Evolutionary conservation across 1,139 yeast genomes (phyloP), one percentile per base, ranked within the genome.

Genomic region (Candida sp.): DNA sequence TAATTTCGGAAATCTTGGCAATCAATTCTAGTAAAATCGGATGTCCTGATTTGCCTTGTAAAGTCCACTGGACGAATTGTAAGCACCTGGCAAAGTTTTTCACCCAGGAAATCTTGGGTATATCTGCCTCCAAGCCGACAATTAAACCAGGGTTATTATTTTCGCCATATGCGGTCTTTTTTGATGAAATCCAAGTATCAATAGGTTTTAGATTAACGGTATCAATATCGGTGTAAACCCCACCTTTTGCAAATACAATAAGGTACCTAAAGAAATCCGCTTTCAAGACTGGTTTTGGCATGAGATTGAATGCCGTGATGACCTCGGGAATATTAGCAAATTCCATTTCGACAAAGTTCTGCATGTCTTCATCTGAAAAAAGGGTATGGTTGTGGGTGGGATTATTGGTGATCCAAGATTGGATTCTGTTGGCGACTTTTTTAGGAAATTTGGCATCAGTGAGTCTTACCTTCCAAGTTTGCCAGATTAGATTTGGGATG

Each of bases 191-290:
- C 81, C 81, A 76, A 30, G 53, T 53, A 39, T 64, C 68, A 7
- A 70, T 57, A 1, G 74, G 71, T 45, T 68, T 67, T 35, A 68
- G 50, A 12, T 62, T 55, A 12, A 56, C 50, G 1, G 98, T 91
- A 60, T 91, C 97, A 42, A 90, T 84, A 57, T 90, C 97, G 0
- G 95, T 77, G 60, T 90, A 90, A 3, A 87, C 82, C 3, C 98
- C 98, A 32, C 98, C 97, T 45, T 90, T 75, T 8, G 97, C 96
- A 55, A 75, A 82, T 36, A 91, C 65, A 42, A 90, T 81, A 55
- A 90, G 70, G 61, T 90, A 90, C 45, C 96, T 70, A 70, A 91
- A 87, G 57, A 90, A 90, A 63, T 90, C 97, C 11, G 96, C 95
- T 58, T 84, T 84, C 46, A 90, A 66, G 40, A 88, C 85, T 39